Evolutionary conservation across 208 protist species (phyloP), one percentile per base, ranked within the genome.

Genomic region (Trypanosoma congolense): DNA sequence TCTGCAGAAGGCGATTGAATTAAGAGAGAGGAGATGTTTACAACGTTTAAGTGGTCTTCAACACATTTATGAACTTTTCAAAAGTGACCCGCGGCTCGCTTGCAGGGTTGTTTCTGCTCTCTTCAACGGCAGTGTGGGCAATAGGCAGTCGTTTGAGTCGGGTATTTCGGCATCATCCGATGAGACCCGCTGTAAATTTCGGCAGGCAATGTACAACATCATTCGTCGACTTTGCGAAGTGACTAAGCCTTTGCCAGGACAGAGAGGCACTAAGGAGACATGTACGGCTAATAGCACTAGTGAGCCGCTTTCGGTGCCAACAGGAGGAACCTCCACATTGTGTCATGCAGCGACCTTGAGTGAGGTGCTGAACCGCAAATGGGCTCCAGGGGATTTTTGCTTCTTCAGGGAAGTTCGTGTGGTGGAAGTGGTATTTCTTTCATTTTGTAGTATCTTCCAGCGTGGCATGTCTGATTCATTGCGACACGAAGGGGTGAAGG

Each of bases 401-500:
- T 74, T 80, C 35, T 63, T 92, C 18, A 54, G 73, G 26, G 56
- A 78, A 22, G 46, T 77, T 25, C 46, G 61, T 18, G 64, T 77
- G 1, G 60, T 74, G n/a, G 55, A 67, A 10, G 70, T 70, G 10
- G 55, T 92, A 22, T 75, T 92, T 57, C 29, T 43, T 45, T 35
- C 49, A 3, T 80, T 76, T 63, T 79, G 73, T 25, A 79, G 71
- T 36, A 71, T 92, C 41, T 92, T 92, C 36, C 45, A 57, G 5
- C 10, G 3, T 10, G n/a, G 12, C 45, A 38, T 56, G n/a, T 9
- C 29, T 22, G 60, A 26, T 26, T 31, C 3, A 25, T 30, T 70
- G 14, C 53, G 59, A 3, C 29, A 56, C 14, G 68, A 75, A 31
- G 21, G 40, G 21, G 19, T 55, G 12, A 43, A 25, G 10, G 61